phyloP scores from a whole-genome alignment of 805 yeast genomes.

The Barnettozyma siamensis region DNA sequence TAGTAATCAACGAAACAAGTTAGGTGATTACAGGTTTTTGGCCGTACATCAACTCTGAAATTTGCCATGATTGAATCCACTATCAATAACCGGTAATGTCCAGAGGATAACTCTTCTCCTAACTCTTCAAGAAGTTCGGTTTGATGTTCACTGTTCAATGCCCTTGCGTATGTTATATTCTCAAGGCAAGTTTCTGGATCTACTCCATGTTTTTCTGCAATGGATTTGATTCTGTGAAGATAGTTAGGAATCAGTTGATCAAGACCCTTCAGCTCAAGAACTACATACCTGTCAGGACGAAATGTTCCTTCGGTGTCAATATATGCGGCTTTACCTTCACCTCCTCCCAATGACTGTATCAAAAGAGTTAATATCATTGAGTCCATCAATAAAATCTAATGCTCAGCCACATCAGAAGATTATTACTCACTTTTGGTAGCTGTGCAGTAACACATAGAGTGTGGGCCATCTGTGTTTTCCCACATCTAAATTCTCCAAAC shows the following conservation, averaged over 20 bases:
- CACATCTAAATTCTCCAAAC: slow-evolving; percentile 76
- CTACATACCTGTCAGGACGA: slow-evolving; percentile 54
- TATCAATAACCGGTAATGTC: slow-evolving; percentile 49
- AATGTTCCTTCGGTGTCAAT: slow-evolving; percentile 82
- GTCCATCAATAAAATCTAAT: no score
- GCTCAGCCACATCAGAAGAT: no score
- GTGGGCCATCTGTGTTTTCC: slow-evolving; percentile 78
- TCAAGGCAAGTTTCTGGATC: slow-evolving; percentile 66
- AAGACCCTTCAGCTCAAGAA: no score
- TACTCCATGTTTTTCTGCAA: slow-evolving; percentile 63
- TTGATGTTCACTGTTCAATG: slow-evolving; percentile 75
- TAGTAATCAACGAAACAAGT: no score
- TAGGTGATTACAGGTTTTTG: not conserved
- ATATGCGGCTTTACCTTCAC: slow-evolving; percentile 74
- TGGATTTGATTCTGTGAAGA: slow-evolving; percentile 41
- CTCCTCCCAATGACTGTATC: slow-evolving; percentile 57
- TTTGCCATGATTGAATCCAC: slow-evolving; percentile 77
- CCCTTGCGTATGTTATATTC: slow-evolving; percentile 70
- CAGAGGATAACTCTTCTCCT: slow-evolving; percentile 61
- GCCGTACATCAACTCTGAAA: slow-evolving; percentile 59
- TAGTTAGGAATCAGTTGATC: not conserved
- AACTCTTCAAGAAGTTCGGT: slow-evolving; percentile 64
- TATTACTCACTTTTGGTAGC: slow-evolving; percentile 42
- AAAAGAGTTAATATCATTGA: not conserved
- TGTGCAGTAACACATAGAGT: slow-evolving; percentile 75